phyloP scores from a whole-genome alignment of 1,284 basidiomycete genomes.

The Puccinia polysora region DNA sequence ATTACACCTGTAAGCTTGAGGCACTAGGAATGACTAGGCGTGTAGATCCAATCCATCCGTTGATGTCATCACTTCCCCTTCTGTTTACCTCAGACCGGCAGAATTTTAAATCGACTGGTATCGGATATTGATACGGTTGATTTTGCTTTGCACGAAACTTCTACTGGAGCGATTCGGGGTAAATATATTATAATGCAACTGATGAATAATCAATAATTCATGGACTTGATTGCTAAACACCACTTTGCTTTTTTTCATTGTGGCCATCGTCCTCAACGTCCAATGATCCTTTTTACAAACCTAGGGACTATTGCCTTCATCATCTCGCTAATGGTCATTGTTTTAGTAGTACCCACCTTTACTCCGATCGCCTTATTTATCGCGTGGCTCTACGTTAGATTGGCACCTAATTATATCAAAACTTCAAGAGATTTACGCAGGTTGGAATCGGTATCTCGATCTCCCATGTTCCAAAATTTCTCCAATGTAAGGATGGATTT shows the following conservation, averaged over 20 bases:
- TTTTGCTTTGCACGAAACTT: conserved; percentile 55
- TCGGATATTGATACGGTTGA: conserved; percentile 44
- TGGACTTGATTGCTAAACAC: no score
- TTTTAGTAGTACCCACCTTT: conserved; percentile 55
- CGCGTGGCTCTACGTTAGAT: conserved; percentile 40
- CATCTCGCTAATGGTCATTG: conserved; percentile 50
- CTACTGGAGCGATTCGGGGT: conserved; percentile 58
- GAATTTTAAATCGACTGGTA: conserved; percentile 40
- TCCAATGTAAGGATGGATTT: conserved; percentile 30
- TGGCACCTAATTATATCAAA: conserved; percentile 40
- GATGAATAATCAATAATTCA: background rate
- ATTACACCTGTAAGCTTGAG: conserved; percentile 30
- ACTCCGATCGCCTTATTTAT: conserved; percentile 34
- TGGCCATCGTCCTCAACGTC: background rate
- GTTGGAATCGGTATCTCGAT: conserved; percentile 42
- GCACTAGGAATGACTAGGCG: background rate
- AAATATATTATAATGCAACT: background rate
- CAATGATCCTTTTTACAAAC: background rate
- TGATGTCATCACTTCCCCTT: background rate
- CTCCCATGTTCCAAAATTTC: conserved; percentile 44
- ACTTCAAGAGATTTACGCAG: conserved; percentile 48
- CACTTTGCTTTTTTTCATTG: no score
- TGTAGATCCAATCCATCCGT: background rate
- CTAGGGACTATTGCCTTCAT: conserved; percentile 61
- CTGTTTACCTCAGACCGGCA: conserved; percentile 38